A percentile compares a stretch with the other conserved stretches of the same genome.
These are phyloP conservation scores for Trifolium subterraneum DNA, from an alignment of 306 rosid genomes.

Conservation along the genomic window DNA sequence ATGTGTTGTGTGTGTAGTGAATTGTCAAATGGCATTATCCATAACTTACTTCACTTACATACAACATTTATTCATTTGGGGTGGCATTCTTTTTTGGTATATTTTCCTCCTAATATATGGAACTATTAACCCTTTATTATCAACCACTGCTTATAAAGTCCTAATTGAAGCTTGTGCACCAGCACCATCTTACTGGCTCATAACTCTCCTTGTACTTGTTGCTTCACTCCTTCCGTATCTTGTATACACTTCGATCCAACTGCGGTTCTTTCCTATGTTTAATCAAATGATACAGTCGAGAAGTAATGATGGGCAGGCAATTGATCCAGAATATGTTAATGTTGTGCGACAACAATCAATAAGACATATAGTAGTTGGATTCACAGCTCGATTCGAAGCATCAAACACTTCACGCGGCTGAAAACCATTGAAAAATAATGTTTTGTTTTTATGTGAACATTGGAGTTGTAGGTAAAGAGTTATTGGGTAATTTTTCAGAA, in stretches of 20 bases:
- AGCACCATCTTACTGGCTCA: conserved; percentile 77
- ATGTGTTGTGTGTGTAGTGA: conserved; percentile 85
- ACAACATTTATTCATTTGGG: conserved; percentile 93
- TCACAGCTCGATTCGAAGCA: conserved; percentile 73
- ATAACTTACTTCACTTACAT: conserved; percentile 79
- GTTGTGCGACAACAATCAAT: conserved; percentile 79
- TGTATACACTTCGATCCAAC: conserved; percentile 64
- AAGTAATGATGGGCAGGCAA: conserved; percentile 60
- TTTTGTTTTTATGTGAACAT: conserved; percentile 4
- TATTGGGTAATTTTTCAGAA: background rate
- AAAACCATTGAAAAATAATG: conserved; percentile 18
- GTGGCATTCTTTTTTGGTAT: conserved; percentile 75
- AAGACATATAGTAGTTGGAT: conserved; percentile 71
- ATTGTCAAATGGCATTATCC: conserved; percentile 84
- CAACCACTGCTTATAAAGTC: conserved; percentile 83
- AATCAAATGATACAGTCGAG: conserved; percentile 93
- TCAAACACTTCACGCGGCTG: conserved; percentile 35
- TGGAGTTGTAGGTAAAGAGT: conserved; percentile 23
- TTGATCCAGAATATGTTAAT: conserved; percentile 68
- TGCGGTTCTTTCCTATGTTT: conserved; percentile 79
- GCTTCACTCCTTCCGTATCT: conserved; percentile 77
- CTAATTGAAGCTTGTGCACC: conserved; percentile 87
- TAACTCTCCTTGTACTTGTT: conserved; percentile 64
- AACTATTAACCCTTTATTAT: conserved; percentile 64
- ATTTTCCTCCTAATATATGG: conserved; percentile 83